Evolutionary conservation across 257 asterid genomes (phyloP), one percentile per base, ranked within the genome.

Genomic region (Nyctanthes arbortristis): DNA sequence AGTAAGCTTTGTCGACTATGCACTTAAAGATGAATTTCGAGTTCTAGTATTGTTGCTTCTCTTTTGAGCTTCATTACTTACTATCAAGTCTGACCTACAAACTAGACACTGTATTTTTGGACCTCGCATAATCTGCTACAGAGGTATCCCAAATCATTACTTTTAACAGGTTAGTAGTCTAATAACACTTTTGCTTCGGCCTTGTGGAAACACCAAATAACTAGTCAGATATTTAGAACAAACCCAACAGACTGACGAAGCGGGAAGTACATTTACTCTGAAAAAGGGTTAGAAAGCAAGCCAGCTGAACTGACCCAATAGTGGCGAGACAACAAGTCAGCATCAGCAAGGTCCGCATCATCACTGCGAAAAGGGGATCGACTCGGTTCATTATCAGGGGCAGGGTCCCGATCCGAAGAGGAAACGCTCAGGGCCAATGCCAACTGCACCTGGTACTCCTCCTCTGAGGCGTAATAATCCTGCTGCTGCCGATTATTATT

Each of bases 381-480:
- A 81, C 77, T 79, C 81, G 71, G 82, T 71, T 75, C 73, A 78
- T 78, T 79, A 61, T 61, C 83, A 35, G 73, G 45, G 54, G 69
- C 61, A 24, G 88, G 60, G 31, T 77, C 92, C 77, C 79, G 84
- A 34, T 84, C 85, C 16, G 95, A 87, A 4, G 96, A 89, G 11
- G 98, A 93, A n/a, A 76, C 99, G 82, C 99, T 94, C 64, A 94
- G 75, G 16, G 98, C 99, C 75, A 94, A 77, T 73, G 99, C 99
- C 65, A 94, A 77, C 69, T 94, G 98, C 68, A 91, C 92, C 82
- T 88, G 93, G 58, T 88, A 91, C 77, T 94, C 99, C 87, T 94
- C 99, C 72, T 91, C 98, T 61, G 98, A 94, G 34, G 93, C 70
- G 74, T 76, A 85, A 67, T 89, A 91, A 75, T 94, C 99, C 78